Evolutionary conservation across 306 rosid genomes (phyloP).

Genomic region (Vigna angularis): DNA sequence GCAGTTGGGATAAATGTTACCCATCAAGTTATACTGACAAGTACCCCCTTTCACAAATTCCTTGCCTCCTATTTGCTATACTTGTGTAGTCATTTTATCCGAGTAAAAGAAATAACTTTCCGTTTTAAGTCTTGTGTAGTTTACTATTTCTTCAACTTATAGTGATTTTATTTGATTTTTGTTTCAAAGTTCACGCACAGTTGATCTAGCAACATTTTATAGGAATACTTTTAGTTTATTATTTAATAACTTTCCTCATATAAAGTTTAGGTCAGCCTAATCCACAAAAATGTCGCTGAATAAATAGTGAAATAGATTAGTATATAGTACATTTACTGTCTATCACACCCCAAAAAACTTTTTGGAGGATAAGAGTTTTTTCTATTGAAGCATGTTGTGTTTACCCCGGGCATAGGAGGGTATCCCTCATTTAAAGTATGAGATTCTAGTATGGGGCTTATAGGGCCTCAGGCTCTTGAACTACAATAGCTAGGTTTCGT

Average conservation of each 20-base stretch:
- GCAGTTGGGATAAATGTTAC: conserved; percentile 92
- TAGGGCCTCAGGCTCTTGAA: too few relatives aligned
- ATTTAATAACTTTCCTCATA: not conserved
- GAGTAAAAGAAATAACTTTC: not conserved
- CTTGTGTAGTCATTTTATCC: not conserved
- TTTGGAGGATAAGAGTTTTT: not conserved
- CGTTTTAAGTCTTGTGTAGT: conserved; percentile 21
- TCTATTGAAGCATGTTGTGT: conserved; percentile 5
- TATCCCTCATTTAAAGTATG: too few relatives aligned
- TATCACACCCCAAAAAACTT: not conserved
- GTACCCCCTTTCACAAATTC: conserved; percentile 48
- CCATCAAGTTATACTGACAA: conserved; percentile 84
- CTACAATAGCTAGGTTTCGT: too few relatives aligned
- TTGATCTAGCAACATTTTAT: not conserved
- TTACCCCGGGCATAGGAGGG: not conserved
- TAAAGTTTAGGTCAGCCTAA: conserved; percentile 26
- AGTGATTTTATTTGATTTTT: conserved; percentile 8
- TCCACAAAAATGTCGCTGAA: conserved; percentile 3
- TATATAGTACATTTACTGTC: conserved; percentile 20
- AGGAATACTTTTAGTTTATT: conserved; percentile 11
- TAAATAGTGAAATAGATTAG: conserved; percentile 13
- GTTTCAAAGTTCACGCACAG: not conserved
- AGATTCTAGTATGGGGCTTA: too few relatives aligned
- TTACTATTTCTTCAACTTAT: conserved; percentile 13
- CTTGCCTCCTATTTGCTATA: not conserved